These are phyloP conservation scores for Glycine latifolia DNA, from an alignment of 306 rosid genomes.

Conservation along the genomic window DNA sequence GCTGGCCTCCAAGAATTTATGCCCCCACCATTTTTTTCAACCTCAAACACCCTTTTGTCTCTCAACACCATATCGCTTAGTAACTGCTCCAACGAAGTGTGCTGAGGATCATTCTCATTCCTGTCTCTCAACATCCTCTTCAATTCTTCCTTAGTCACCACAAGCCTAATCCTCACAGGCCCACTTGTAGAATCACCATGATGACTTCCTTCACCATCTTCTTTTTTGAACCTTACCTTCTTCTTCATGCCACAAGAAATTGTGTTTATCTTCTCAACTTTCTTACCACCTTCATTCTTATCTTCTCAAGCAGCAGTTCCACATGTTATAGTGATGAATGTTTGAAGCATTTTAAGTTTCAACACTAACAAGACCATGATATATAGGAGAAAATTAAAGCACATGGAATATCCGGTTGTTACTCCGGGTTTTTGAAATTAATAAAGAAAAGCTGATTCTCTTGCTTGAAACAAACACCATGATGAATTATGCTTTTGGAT, in stretches of 20 bases:
- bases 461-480: slow-evolving; percentile 42
- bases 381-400: slow-evolving; percentile 41
- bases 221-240: slow-evolving; percentile 39
- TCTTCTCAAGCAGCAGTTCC: slow-evolving; percentile 64
- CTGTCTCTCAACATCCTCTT: slow-evolving; percentile 55
- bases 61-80: slow-evolving; percentile 58
- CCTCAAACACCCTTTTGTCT: slow-evolving; percentile 48
- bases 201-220: not conserved
- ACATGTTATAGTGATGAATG: slow-evolving; percentile 50
- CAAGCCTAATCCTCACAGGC: slow-evolving; percentile 64
- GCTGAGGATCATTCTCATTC: slow-evolving; percentile 42
- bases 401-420: slow-evolving; percentile 69
- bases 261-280: slow-evolving; percentile 40
- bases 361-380: not conserved
- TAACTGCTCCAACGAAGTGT: slow-evolving; percentile 57
- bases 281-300: not conserved
- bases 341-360: not conserved
- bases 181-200: too few species aligned
- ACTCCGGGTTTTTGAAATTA: slow-evolving; percentile 55
- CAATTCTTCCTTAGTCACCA: slow-evolving; percentile 72
- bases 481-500: slow-evolving; percentile 36
- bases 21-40: slow-evolving; percentile 31
- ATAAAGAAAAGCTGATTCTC: slow-evolving; percentile 48
- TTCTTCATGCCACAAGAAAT: not conserved
- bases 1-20: slow-evolving; percentile 61